Base-by-base conservation (phyloP, 2,329 filamentous ascomycete species). In the Paraconiothyrium brasiliense region DNA sequence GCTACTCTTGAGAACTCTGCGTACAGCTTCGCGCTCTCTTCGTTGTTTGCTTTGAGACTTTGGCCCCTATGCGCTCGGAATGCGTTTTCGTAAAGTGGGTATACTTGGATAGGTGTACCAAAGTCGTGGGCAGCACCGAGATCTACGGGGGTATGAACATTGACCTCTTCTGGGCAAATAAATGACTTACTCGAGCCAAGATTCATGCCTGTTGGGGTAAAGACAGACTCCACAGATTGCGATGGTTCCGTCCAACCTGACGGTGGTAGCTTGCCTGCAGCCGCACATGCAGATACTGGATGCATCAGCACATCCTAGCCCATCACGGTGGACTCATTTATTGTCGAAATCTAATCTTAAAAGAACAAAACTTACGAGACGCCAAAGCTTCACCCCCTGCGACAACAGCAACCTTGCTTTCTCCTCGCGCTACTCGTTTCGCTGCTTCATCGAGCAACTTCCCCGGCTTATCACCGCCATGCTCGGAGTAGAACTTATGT, bases 321-420 rank as follows among this genome's bases (percentile, higher is more conserved):
- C 9, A 10, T 30, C 50, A 44, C 35, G 11, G 14, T 3, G 27
- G n/a, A 48, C 6, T 20, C 50, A 20, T 58, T 16, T 1, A 16
- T 41, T 41, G 37, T 41, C 16, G 37, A 14, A 3, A 30, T 30
- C 27, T 24, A 46, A 35, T 16, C 30, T 14, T 13, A 44, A 16
- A 16, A 6, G 48, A 20, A 16, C 16, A 4, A 24, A 46, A 74
- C 78, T 68, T 78, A 86, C 86, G 72, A 22, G 84, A 89, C 57
- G 87, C 89, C 60, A 91, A 74, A 13, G 89, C 87, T 71, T 91
- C 89, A 10, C 87, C 89, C 2, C 89, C 89, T 1, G 85, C 84
- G 0, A 91, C 74, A 41, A 91, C 73, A 0, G 87, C 87, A 6
- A 90, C 81, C 16, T 82, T 86, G 10, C 76, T 83, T 57, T 88